Percentiles rank a stretch among this genome's conserved stretches.
Evolutionary conservation across 106 monocot species (phyloP).

Genomic region (Ottelia alismoides): DNA sequence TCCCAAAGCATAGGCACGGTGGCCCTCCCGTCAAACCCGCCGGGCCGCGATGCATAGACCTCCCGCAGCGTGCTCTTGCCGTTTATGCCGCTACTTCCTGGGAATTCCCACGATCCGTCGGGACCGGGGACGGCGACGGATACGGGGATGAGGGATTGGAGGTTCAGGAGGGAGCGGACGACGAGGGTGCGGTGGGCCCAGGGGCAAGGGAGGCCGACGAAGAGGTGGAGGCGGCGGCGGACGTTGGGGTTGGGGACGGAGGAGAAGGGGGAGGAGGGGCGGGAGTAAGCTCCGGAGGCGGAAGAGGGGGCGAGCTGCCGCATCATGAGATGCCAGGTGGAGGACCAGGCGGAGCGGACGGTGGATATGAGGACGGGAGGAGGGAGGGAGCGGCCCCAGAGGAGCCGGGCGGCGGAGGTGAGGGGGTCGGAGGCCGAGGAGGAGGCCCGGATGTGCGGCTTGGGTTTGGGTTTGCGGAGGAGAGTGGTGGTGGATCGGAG

Average conservation of each 20-base stretch:
- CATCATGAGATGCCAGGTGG: conserved; percentile 95
- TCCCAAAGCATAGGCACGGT: conserved; percentile 99
- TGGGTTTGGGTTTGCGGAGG: too few species aligned
- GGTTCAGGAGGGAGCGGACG: conserved; percentile 49
- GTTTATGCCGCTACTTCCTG: conserved; percentile 25
- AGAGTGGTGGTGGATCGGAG: too few species aligned
- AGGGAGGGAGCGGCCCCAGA: conserved; percentile 87
- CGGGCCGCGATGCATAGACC: conserved; percentile 41
- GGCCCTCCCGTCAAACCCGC: conserved; percentile 69
- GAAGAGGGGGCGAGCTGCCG: conserved; percentile 86
- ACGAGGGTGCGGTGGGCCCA: conserved; percentile 93
- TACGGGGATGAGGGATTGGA: conserved; percentile 29
- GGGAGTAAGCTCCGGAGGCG: conserved; percentile 59
- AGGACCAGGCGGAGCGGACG: conserved; percentile 71
- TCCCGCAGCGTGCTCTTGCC: conserved; percentile 52
- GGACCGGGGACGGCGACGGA: conserved; percentile 50
- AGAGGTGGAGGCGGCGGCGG: conserved; percentile 44
- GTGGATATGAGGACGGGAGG: conserved; percentile 52
- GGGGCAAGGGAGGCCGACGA: conserved; percentile 79
- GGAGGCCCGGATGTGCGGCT: too few species aligned
- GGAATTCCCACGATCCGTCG: conserved; percentile 67
- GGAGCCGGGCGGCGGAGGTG: conserved; percentile 48
- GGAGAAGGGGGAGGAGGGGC: conserved; percentile 57
- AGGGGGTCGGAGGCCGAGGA: conserved; percentile 34
- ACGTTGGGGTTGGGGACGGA: conserved; percentile 20